Base-by-base conservation (phyloP, 2,329 filamentous ascomycete species). In the Calonectria pauciramosa region DNA sequence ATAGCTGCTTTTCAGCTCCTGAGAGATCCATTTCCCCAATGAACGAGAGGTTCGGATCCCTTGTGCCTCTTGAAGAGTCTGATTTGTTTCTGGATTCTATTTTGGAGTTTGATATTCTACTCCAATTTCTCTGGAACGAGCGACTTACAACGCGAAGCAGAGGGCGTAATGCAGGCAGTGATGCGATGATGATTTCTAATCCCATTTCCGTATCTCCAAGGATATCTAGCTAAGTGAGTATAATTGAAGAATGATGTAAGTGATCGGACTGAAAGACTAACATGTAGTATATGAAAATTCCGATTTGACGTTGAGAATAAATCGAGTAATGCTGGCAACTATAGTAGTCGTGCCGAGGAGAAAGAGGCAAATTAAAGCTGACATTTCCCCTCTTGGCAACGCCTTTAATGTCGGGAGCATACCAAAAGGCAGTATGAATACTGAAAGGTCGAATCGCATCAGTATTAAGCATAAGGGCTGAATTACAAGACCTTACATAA, bases 331-430 rank as follows among this genome's bases (percentile, higher is more conserved):
- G 7, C 20, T 60, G 10, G 54, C 54, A 36, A 14, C 54, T 14
- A 60, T 60, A n/a, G 54, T 60, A 3, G 54, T 60, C 4, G 54
- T 26, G 8, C 54, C 32, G 1, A 60, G 11, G 6, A 60, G 23
- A 38, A 60, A 60, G 11, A 60, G 32, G n/a, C 54, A 38, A 16
- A 32, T 18, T 5, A 60, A 60, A 5, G 54, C 54, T 4, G 54
- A 60, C 34, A 36, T 60, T 9, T 60, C 54, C 10, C 16, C 32
- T 26, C 14, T 60, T 16, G 54, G 32, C 6, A 60, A 38, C 11
- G 54, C 54, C 13, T 60, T 60, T 18, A 60, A 38, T 60, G 54
- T 60, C 20, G 54, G 54, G 34, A 60, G 54, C 54, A 60, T 60
- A 5, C 54, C 54, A 60, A 60, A 60, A 16, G 54, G 54, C 9